Evolutionary conservation across 805 yeast species (phyloP).

Genomic region (Schizosaccharomyces japonicus): DNA sequence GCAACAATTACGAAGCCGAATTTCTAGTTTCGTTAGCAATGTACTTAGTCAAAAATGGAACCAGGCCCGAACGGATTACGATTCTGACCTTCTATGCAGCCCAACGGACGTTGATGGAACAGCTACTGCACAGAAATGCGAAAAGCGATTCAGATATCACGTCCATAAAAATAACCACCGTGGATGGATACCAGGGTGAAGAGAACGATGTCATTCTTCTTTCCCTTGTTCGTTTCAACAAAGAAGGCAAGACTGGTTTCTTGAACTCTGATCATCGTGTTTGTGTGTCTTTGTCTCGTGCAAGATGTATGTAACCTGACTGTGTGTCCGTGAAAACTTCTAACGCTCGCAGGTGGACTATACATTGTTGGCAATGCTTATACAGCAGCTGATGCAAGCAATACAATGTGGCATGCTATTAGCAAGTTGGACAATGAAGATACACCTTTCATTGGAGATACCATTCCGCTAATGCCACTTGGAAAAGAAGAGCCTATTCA

Average conservation of each 20-base stretch:
- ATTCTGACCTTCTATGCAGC: background rate
- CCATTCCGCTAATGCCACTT: background rate
- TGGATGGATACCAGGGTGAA: constrained; percentile 88
- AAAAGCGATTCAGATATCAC: background rate
- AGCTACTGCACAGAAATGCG: background rate
- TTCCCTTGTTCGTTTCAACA: constrained; percentile 68
- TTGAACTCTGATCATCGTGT: constrained; percentile 63
- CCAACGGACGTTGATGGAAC: background rate
- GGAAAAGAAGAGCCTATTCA: background rate
- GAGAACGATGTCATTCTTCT: constrained; percentile 82
- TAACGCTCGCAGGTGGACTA: background rate
- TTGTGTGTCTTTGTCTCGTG: constrained; percentile 85
- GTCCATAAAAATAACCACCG: constrained; percentile 28
- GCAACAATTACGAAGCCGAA: background rate
- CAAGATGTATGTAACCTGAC: constrained; percentile 40
- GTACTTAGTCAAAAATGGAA: background rate
- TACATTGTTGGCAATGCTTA: background rate
- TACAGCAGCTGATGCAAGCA: background rate
- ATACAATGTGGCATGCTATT: background rate
- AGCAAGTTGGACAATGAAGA: background rate
- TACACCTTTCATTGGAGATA: background rate
- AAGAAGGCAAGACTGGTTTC: constrained; percentile 42
- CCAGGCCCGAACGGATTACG: background rate
- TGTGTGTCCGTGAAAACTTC: background rate
- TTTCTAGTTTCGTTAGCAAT: background rate